Base-by-base conservation (phyloP, 441 rosid species). In the Eutrema salsugineum region DNA sequence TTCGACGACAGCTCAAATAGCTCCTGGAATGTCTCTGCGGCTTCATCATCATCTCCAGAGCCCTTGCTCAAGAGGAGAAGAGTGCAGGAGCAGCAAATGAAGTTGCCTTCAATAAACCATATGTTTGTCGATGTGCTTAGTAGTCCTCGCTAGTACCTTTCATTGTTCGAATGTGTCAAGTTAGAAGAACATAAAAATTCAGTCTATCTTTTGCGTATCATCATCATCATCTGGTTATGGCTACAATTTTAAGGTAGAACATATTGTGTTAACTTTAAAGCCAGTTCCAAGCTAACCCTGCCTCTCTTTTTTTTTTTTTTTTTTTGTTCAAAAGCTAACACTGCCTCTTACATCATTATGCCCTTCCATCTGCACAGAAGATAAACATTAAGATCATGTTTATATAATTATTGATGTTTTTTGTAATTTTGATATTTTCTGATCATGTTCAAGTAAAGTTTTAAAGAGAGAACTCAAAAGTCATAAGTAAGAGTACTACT, bases 81-180 rank as follows among this genome's bases (percentile, higher is more conserved):
- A 71, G 63, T 82, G 49, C 85, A 85, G 42, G 85, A 85, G 71
- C 93, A 88, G 74, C 90, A 86, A 78, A 85, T 86, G 87, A 83
- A 77, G 67, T 69, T 89, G 83, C 87, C 91, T 56, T 79, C 85
- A 16, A 63, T 80, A 66, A 87, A 86, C 57, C 80, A 79, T 77
- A 82, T 86, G 83, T 86, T 81, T 77, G 83, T 87, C 72, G 85
- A 87, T 76, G 89, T 78, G 69, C 84, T 86, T 80, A 79, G 84
- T 79, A 88, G 91, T 79, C 93, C 84, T 76, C 88, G 63, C 15
- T 74, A 74, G 72, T 60, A 73, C 39, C 12, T 19, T 22, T 42
- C 22, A 6, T 73, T 44, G 35, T 66, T 68, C 20, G 6, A 33
- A 51, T 49, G 38, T 73, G 48, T 66, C 19, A 22, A 20, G 19